Percentiles rank a stretch among this genome's conserved stretches.
Evolutionary conservation across 371 early-diverging fungal genomes (phyloP).

Genomic region (Mycotypha africana): DNA sequence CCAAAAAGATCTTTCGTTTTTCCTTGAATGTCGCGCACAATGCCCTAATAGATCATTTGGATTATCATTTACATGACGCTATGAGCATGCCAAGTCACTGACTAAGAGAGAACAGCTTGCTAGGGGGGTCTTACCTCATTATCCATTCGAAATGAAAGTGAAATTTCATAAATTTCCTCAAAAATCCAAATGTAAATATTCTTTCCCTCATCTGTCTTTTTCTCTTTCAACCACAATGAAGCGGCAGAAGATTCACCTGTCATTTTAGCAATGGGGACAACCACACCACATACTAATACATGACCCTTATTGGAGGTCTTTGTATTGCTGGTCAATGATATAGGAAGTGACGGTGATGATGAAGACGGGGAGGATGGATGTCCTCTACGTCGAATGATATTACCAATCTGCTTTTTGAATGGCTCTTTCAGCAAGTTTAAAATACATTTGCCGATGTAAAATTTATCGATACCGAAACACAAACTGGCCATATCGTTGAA

Average conservation of each 20-base stretch:
- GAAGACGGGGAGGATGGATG: background rate
- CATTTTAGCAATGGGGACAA: constrained; percentile 47
- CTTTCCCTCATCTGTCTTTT: constrained; percentile 40
- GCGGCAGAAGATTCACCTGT: constrained; percentile 56
- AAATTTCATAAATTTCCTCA: constrained; percentile 60
- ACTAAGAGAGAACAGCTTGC: too few relatives aligned
- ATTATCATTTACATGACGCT: too few relatives aligned
- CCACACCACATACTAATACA: constrained; percentile 52
- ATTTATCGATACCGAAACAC: constrained; percentile 17
- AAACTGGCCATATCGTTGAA: constrained; percentile 52
- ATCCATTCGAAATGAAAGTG: constrained; percentile 29
- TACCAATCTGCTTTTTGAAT: constrained; percentile 8
- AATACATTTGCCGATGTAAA: constrained; percentile 23
- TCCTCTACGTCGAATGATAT: constrained; percentile 5
- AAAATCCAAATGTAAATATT: constrained; percentile 66
- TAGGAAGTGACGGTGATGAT: background rate
- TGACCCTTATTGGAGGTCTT: constrained; percentile 13
- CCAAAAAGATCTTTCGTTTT: constrained; percentile 54
- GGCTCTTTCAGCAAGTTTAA: constrained; percentile 13
- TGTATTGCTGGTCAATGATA: too few relatives aligned
- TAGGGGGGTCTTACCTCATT: constrained; percentile 7
- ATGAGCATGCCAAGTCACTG: too few relatives aligned
- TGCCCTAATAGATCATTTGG: constrained; percentile 40
- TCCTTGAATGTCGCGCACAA: constrained; percentile 37
- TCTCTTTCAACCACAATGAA: constrained; percentile 64